Evolutionary conservation across 2,329 filamentous ascomycete species (phyloP), one percentile per base, ranked within the genome.

Genomic region (Remersonia thermophila): DNA sequence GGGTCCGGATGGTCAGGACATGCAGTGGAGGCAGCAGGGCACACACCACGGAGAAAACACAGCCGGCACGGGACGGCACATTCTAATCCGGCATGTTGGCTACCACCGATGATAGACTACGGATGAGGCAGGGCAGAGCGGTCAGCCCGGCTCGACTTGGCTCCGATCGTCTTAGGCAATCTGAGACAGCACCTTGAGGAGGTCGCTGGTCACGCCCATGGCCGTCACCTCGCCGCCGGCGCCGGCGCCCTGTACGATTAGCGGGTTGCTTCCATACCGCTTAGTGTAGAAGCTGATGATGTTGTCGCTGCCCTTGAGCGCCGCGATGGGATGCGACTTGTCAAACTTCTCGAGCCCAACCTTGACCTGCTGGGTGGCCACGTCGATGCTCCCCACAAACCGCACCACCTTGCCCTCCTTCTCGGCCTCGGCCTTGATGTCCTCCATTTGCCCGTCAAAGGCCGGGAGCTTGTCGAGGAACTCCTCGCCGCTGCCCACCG

Each of bases 281-380:
- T 93, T 82, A 5, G 91, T 98, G 63, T 95, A 93, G 68, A 98
- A 95, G 67, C 80, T 93, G 56, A 98, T 94, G 57, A 98, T 93
- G 66, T 98, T 98, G 58, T 96, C 91, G 59, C 87, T 96, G 26
- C 91, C 91, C 71, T 94, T 93, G 39, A 98, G 69, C 32, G 83
- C 81, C 11, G 91, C 91, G 62, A 98, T 95, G 10, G 91, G 83
- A 55, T 93, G 85, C 42, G 81, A 83, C 49, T 75, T 76, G 47
- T 93, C 86, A 50, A 86, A 87, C 62, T 81, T 83, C 69, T 95
- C 80, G 46, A 98, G 63, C 2, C 91, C 89, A 39, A 98, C 91
- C 67, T 87, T 93, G 57, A 96, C 82, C 49, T 77, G 66, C 56
- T 84, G 80, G 43, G 69, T 72, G n/a, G 65, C 69, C 30, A 94